Evolutionary conservation across 2,329 filamentous ascomycete genomes (phyloP).

Genomic region (Emmonsiellopsis sp.): DNA sequence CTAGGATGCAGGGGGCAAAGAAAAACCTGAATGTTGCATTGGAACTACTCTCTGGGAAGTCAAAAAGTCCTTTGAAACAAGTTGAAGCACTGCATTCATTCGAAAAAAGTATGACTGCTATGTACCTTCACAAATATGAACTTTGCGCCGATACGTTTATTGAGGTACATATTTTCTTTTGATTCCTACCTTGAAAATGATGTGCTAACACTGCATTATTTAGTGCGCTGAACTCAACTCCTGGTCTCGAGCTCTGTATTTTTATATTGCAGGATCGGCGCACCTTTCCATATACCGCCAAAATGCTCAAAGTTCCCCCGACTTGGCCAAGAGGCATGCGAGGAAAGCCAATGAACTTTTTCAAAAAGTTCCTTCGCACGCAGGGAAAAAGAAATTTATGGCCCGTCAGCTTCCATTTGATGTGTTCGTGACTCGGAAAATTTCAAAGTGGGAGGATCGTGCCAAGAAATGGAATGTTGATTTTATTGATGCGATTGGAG

Average conservation of each 20-base stretch:
- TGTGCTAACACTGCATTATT: conserved; percentile 1
- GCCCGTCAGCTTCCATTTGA: conserved; percentile 84
- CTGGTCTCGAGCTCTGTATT: conserved; percentile 85
- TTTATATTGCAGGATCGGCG: conserved; percentile 71
- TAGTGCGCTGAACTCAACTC: conserved; percentile 70
- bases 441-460: conserved; percentile 78
- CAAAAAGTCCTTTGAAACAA: conserved; percentile 70
- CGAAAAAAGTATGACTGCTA: conserved; percentile 66
- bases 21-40: conserved; percentile 59
- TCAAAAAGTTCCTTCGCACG: conserved; percentile 59
- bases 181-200: not conserved
- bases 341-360: conserved; percentile 60
- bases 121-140: conserved; percentile 70
- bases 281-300: conserved; percentile 57
- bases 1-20: conserved; percentile 61
- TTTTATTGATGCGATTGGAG: conserved; percentile 69
- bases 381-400: conserved; percentile 85
- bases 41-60: conserved; percentile 49
- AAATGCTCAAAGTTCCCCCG: conserved; percentile 18
- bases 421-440: conserved; percentile 69
- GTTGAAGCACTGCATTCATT: conserved; percentile 78
- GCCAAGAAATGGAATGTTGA: conserved; percentile 57
- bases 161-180: conserved; percentile 30
- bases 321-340: conserved; percentile 48
- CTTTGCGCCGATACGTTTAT: conserved; percentile 67